Percentiles rank a stretch among this genome's conserved stretches.
Evolutionary conservation across 345 rosid species (phyloP).

Genomic region (Hirschfeldia incana): DNA sequence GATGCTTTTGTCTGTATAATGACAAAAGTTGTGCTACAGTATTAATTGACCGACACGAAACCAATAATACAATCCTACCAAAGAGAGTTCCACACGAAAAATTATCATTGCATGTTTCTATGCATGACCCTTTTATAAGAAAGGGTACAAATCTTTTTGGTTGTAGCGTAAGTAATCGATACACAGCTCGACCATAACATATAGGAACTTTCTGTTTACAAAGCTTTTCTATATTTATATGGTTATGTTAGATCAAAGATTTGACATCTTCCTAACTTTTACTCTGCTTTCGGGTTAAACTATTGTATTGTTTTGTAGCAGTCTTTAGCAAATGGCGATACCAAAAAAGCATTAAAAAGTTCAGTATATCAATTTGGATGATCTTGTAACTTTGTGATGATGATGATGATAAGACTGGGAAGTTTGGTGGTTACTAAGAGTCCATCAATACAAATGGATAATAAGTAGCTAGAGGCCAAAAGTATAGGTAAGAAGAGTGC

Average conservation of each 20-base stretch:
- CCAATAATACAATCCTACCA: slow-evolving; percentile 18
- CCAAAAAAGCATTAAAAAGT: slow-evolving; percentile 1
- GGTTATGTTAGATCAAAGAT: slow-evolving; percentile 15
- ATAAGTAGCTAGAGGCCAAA: slow-evolving; percentile 30
- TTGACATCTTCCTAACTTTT: slow-evolving; percentile 14
- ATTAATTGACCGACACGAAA: slow-evolving; percentile 19
- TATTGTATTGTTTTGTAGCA: background rate
- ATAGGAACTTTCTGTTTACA: slow-evolving; percentile 17
- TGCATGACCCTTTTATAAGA: slow-evolving; percentile 1
- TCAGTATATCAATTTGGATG: background rate
- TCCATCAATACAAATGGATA: slow-evolving; percentile 18
- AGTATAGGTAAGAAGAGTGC: slow-evolving; percentile 32
- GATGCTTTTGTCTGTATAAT: slow-evolving; percentile 19
- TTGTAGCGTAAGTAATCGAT: background rate
- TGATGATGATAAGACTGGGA: slow-evolving; percentile 16
- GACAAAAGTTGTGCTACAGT: slow-evolving; percentile 13
- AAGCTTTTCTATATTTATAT: background rate
- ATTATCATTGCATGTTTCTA: background rate
- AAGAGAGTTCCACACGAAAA: slow-evolving; percentile 29
- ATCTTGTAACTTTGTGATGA: slow-evolving; percentile 23
- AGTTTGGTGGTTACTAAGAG: slow-evolving; percentile 18
- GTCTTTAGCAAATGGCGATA: slow-evolving; percentile 3
- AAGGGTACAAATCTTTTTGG: slow-evolving; percentile 10
- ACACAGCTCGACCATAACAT: slow-evolving; percentile 1
- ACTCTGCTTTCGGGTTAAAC: background rate